A percentile compares a stretch with the other conserved stretches of the same genome.
phyloP scores from a whole-genome alignment of 176 grass and related monocot species.

The Thalia dealbata region DNA sequence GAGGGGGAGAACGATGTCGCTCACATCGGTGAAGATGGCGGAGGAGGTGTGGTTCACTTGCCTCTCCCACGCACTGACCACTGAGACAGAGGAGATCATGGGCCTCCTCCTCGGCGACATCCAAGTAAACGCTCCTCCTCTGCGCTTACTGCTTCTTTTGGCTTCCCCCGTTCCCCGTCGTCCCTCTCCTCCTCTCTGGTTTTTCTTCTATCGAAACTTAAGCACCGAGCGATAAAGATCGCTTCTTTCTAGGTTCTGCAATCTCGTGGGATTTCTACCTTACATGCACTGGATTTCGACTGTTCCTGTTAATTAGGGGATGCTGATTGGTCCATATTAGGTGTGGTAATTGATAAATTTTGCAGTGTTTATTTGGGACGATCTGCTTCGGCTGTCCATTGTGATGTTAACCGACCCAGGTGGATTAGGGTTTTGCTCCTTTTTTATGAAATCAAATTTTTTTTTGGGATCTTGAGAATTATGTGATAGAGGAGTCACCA shows the following conservation, averaged over 20 bases:
- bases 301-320: background rate
- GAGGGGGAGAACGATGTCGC: conserved; percentile 45
- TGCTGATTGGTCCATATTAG: background rate
- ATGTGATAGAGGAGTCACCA: background rate
- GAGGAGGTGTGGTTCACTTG: conserved; percentile 98
- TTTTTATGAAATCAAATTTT: background rate
- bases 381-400: background rate
- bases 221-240: background rate
- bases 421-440: conserved; percentile 1
- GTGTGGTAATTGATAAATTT: background rate
- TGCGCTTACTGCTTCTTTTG: too few species aligned
- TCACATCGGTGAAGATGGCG: conserved; percentile 58
- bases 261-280: background rate
- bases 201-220: background rate
- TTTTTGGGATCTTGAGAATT: background rate
- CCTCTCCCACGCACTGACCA: conserved; percentile 83
- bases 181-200: background rate
- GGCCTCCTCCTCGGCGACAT: conserved; percentile 89
- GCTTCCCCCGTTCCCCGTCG: too few species aligned
- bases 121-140: conserved; percentile 17
- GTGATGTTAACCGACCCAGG: background rate
- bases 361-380: background rate
- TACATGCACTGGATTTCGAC: background rate
- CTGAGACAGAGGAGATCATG: conserved; percentile 97
- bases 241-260: background rate